phyloP scores from a whole-genome alignment of 305 asterid species.

The Rubia peregrina region DNA sequence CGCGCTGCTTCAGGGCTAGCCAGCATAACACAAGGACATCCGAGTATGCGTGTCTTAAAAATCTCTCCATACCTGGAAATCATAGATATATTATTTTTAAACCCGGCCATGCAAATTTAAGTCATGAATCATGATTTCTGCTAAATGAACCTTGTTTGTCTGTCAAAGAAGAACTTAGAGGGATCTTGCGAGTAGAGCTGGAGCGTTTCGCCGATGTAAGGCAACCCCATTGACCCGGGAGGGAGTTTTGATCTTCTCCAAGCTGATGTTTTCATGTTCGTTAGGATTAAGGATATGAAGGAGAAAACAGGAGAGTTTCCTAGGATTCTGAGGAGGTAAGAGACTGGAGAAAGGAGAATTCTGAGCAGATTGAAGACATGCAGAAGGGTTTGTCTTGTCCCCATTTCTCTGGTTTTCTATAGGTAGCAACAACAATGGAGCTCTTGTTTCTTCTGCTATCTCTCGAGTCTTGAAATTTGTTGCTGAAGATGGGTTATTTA shows the following conservation, averaged over 20 bases:
- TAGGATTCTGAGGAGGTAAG: slow-evolving; percentile 9
- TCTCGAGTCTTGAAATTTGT: slow-evolving; percentile 9
- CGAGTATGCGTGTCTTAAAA: slow-evolving; percentile 69
- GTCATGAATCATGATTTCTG: not conserved
- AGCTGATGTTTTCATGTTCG: slow-evolving; percentile 16
- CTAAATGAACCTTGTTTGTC: slow-evolving; percentile 44
- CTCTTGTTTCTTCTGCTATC: slow-evolving; percentile 1
- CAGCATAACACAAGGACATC: slow-evolving; percentile 77
- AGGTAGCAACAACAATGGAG: not conserved
- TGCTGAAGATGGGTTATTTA: slow-evolving; percentile 7
- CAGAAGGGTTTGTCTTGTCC: slow-evolving; percentile 7
- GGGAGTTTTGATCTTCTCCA: slow-evolving; percentile 39
- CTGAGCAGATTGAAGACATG: slow-evolving; percentile 11
- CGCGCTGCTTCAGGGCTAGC: slow-evolving; percentile 91
- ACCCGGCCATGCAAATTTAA: not conserved
- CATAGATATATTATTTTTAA: too few species aligned
- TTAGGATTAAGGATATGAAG: slow-evolving; percentile 15
- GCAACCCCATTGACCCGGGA: slow-evolving; percentile 97
- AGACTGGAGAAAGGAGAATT: slow-evolving; percentile 17
- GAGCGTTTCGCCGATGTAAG: slow-evolving; percentile 75
- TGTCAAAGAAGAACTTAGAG: slow-evolving; percentile 42
- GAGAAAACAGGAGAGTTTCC: slow-evolving; percentile 4
- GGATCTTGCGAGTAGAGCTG: slow-evolving; percentile 82
- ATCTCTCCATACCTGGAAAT: slow-evolving; percentile 69
- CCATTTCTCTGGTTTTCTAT: not conserved